phyloP scores from a whole-genome alignment of 139 green algal species.

The Picochlorum sp. region DNA sequence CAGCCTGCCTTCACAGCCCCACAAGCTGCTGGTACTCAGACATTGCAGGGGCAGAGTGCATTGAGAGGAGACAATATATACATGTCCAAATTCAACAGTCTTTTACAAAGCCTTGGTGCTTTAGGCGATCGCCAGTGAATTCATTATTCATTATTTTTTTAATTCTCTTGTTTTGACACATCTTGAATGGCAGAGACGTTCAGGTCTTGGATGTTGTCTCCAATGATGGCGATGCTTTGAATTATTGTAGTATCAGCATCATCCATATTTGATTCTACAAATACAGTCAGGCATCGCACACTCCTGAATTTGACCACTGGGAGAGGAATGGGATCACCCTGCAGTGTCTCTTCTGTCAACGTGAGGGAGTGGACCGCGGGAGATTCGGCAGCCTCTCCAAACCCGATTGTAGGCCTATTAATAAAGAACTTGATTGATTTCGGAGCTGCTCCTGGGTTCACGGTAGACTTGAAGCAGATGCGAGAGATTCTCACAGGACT shows the following conservation, averaged over 20 bases:
- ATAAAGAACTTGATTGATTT: slow-evolving; percentile 47
- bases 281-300: slow-evolving; percentile 55
- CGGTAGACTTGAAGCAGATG: slow-evolving; percentile 56
- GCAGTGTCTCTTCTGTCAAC: slow-evolving; percentile 31
- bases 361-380: slow-evolving; percentile 7
- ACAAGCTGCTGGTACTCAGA: too few relatives aligned
- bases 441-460: slow-evolving; percentile 26
- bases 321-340: slow-evolving; percentile 40
- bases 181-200: slow-evolving; percentile 72
- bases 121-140: background rate
- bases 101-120: too few relatives aligned
- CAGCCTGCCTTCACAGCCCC: too few relatives aligned
- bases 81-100: too few relatives aligned
- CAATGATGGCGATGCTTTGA: slow-evolving; percentile 53
- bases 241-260: slow-evolving; percentile 58
- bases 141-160: background rate
- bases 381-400: slow-evolving; percentile 31
- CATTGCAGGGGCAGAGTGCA: too few relatives aligned
- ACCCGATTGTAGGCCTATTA: slow-evolving; percentile 49
- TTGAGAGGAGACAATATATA: too few relatives aligned
- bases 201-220: slow-evolving; percentile 46
- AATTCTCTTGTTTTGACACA: slow-evolving; percentile 29
- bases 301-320: slow-evolving; percentile 69
- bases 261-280: slow-evolving; percentile 56
- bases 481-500: slow-evolving; percentile 54